Percentiles rank a stretch among this genome's conserved stretches.
These are phyloP conservation scores for Hericium erinaceus DNA, from an alignment of 768 basidiomycete species.

Conservation along the genomic window DNA sequence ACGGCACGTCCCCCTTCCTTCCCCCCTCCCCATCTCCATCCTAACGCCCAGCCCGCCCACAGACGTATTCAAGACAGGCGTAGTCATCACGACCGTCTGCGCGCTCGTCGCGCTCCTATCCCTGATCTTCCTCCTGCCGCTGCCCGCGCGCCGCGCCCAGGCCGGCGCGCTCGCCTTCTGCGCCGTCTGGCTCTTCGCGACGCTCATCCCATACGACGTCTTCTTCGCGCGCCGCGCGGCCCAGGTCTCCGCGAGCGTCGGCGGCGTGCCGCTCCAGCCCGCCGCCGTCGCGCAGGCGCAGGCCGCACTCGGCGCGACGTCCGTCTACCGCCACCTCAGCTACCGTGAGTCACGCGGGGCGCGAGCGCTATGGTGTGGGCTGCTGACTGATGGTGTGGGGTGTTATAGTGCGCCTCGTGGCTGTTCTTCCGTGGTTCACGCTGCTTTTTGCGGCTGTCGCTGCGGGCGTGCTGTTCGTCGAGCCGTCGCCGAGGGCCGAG, in stretches of 20 bases:
- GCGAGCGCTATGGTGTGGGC: neutral
- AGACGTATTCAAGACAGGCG: slow-evolving; percentile 16
- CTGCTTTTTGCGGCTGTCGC: slow-evolving; percentile 31
- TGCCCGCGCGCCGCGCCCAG: slow-evolving; percentile 21
- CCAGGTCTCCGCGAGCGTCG: slow-evolving; percentile 33
- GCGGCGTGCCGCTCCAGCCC: slow-evolving; percentile 26
- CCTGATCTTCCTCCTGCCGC: slow-evolving; percentile 19
- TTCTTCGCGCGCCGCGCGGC: slow-evolving; percentile 37
- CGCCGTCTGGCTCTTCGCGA: slow-evolving; percentile 38
- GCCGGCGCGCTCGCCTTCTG: slow-evolving; percentile 32
- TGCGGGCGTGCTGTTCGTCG: slow-evolving; percentile 26
- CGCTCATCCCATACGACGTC: slow-evolving; percentile 37
- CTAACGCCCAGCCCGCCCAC: slow-evolving; percentile 8
- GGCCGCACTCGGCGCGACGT: slow-evolving; percentile 28
- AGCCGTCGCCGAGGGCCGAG: slow-evolving; percentile 11
- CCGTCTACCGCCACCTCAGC: slow-evolving; percentile 33
- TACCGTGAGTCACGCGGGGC: slow-evolving; percentile 32
- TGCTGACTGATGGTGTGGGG: neutral
- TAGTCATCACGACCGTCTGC: slow-evolving; percentile 13
- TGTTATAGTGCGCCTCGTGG: slow-evolving; percentile 35
- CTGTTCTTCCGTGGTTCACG: slow-evolving; percentile 46
- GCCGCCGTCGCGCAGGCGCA: slow-evolving; percentile 28
- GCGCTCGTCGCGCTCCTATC: slow-evolving; percentile 25
- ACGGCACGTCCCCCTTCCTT: slow-evolving; percentile 12
- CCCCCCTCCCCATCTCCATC: slow-evolving; percentile 11